A percentile compares a stretch with the other conserved stretches of the same genome.
Evolutionary conservation across 805 yeast species (phyloP).

Genomic region (Ogataea trehaloabstinens): DNA sequence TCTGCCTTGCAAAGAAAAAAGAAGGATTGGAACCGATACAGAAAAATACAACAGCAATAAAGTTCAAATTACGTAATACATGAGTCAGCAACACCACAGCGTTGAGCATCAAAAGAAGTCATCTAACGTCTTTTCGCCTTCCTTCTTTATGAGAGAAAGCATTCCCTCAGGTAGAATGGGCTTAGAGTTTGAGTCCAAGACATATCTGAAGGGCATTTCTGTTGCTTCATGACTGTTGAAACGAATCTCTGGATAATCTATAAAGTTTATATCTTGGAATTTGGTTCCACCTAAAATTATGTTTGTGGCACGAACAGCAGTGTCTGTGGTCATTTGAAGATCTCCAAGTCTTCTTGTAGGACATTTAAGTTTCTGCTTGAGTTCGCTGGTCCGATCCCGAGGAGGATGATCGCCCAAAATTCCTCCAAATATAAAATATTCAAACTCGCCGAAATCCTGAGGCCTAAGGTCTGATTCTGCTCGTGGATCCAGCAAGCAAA

Average conservation of each 20-base stretch:
- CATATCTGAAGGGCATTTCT: conserved; percentile 96
- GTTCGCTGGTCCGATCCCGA: conserved; percentile 89
- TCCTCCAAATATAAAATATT: conserved; percentile 94
- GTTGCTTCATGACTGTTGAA: conserved; percentile 88
- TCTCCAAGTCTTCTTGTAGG: conserved; percentile 84
- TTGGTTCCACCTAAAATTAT: conserved; percentile 58
- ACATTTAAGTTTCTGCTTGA: conserved; percentile 76
- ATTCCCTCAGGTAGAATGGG: conserved; percentile 93
- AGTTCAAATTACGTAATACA: no score
- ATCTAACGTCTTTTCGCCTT: conserved; percentile 79
- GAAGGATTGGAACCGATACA: no score
- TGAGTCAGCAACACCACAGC: no score
- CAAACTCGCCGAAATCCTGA: conserved; percentile 61
- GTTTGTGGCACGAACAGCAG: conserved; percentile 92
- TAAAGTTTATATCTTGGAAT: conserved; percentile 75
- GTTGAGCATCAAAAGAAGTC: conserved; percentile 45
- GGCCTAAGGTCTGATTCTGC: conserved; percentile 76
- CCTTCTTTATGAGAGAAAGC: conserved; percentile 81
- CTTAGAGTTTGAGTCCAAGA: conserved; percentile 55
- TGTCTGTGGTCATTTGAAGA: conserved; percentile 96
- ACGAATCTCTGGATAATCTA: conserved; percentile 92
- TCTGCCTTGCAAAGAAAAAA: no score
- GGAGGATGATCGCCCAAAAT: conserved; percentile 93
- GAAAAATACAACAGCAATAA: no score
- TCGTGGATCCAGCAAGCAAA: conserved; percentile 87